These are phyloP conservation scores for Olyra latifolia DNA, from an alignment of 176 grass and related monocot genomes.

Conservation along the genomic window DNA sequence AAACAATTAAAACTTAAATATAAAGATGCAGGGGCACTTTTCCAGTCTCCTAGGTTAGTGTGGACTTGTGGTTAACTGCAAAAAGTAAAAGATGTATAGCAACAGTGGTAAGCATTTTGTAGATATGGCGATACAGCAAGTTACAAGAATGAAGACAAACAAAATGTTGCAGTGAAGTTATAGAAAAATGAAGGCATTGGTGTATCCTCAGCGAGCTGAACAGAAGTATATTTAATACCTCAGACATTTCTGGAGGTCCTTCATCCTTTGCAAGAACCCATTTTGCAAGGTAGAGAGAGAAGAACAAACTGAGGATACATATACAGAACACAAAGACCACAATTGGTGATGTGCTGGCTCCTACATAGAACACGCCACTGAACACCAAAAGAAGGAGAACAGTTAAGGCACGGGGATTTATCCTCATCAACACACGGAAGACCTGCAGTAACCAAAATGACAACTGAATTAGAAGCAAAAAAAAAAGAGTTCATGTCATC, in stretches of 20 bases:
- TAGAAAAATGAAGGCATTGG: conserved; percentile 19
- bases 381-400: conserved; percentile 66
- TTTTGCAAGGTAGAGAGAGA: conserved; percentile 89
- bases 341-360: conserved; percentile 91
- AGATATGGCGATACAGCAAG: neutral
- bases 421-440: conserved; percentile 76
- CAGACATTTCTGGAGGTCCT: conserved; percentile 94
- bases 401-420: conserved; percentile 80
- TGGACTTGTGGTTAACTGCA: neutral
- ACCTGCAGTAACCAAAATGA: conserved; percentile 59
- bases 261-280: conserved; percentile 99
- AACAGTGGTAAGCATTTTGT: neutral
- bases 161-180: neutral
- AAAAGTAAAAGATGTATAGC: conserved; percentile 19
- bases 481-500: conserved; percentile 1
- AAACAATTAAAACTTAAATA: conserved; percentile 14
- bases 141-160: conserved; percentile 1
- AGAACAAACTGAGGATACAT: conserved; percentile 91
- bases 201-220: neutral
- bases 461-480: neutral
- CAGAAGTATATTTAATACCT: conserved; percentile 54
- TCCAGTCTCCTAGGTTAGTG: neutral
- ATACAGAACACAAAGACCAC: conserved; percentile 93
- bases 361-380: conserved; percentile 83
- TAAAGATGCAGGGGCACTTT: neutral